phyloP scores from a whole-genome alignment of 2,329 filamentous ascomycete genomes.

The Ophiostoma populinum region DNA sequence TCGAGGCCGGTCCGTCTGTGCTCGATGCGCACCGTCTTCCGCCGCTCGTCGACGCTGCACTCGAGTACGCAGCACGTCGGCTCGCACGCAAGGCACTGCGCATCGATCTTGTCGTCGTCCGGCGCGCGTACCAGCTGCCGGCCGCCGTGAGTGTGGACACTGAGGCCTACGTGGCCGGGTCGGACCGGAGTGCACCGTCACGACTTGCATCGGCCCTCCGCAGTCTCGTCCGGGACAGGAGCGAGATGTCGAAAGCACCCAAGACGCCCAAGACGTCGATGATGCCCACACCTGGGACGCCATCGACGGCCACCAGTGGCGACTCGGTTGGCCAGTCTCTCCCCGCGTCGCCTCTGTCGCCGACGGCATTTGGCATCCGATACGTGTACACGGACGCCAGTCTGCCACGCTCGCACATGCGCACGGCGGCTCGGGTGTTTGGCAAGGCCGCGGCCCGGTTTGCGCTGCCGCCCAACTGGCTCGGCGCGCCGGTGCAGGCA shows the following conservation, averaged over 20 bases:
- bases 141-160: no score
- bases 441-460: constrained; percentile 35
- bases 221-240: constrained; percentile 23
- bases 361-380: constrained; percentile 25
- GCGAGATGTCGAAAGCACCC: no score
- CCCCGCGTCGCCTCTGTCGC: constrained; percentile 15
- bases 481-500: constrained; percentile 26
- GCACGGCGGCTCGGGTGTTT: constrained; percentile 28
- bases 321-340: background rate
- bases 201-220: constrained; percentile 18
- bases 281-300: constrained; percentile 14
- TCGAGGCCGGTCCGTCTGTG: constrained; percentile 44
- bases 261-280: no score
- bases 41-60: constrained; percentile 31
- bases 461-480: constrained; percentile 25
- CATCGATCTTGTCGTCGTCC: constrained; percentile 39
- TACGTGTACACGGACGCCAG: constrained; percentile 30
- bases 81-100: constrained; percentile 37
- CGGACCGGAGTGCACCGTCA: no score
- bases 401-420: constrained; percentile 30
- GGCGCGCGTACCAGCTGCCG: constrained; percentile 37
- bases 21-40: constrained; percentile 42
- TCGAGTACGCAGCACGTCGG: constrained; percentile 40
- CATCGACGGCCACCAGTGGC: background rate
- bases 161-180: no score